These are phyloP conservation scores for Entomortierella lignicola DNA, from an alignment of 192 early-diverging fungal species.

Conservation along the genomic window DNA sequence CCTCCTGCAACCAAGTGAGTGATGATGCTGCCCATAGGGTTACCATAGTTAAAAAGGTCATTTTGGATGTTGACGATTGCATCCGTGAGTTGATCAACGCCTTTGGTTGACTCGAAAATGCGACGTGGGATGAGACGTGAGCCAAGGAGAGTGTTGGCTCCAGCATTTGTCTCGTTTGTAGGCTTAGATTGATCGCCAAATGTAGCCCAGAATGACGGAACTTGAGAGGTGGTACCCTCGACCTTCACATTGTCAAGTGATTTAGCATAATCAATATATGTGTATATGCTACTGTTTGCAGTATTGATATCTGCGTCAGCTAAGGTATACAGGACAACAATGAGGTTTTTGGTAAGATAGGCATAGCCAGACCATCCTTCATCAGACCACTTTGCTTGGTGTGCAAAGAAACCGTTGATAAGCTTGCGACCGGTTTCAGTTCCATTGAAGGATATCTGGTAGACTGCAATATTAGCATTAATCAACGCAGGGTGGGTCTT, in stretches of 20 bases:
- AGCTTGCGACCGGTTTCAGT: constrained; percentile 6
- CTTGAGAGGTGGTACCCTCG: not conserved
- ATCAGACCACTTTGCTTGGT: constrained; percentile 17
- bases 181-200: not conserved
- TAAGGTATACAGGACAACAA: constrained; percentile 6
- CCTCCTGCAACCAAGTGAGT: constrained; percentile 40
- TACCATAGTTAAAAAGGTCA: constrained; percentile 10
- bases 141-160: constrained; percentile 32
- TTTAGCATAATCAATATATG: constrained; percentile 1
- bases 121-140: constrained; percentile 50
- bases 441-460: not conserved
- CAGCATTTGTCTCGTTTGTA: constrained; percentile 2
- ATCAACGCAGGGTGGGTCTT: constrained; percentile 21
- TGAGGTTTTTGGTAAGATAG: not conserved
- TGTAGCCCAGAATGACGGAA: constrained; percentile 13
- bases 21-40: constrained; percentile 2
- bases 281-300: not conserved
- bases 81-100: not conserved
- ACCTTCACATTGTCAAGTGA: constrained; percentile 6
- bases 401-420: constrained; percentile 3
- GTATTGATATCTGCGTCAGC: not conserved
- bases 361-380: constrained; percentile 39
- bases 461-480: constrained; percentile 9
- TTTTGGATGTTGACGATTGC: constrained; percentile 18
- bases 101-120: constrained; percentile 25